Percentiles rank a stretch among this genome's conserved stretches.
Evolutionary conservation across 352 stramenopile genomes (phyloP).

Genomic region (Phytophthora chlamydospora): DNA sequence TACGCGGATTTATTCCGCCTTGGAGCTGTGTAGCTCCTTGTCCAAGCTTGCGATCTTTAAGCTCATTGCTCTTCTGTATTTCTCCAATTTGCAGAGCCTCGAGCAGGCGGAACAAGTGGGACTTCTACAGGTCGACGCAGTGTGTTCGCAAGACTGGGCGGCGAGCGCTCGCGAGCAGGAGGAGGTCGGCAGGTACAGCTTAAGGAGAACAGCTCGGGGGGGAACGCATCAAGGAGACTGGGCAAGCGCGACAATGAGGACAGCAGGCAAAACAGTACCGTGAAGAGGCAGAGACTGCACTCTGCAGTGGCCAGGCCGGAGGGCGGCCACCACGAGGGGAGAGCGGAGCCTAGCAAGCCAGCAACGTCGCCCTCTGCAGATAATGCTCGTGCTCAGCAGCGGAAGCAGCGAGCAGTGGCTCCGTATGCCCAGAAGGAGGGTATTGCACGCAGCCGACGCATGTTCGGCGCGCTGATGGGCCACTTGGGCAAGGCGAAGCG

Average conservation of each 20-base stretch:
- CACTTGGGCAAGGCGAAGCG: constrained; percentile 82
- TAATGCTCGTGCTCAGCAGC: constrained; percentile 32
- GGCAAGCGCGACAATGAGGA: constrained; percentile 45
- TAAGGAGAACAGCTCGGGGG: constrained; percentile 33
- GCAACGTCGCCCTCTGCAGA: constrained; percentile 19
- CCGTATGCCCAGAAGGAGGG: constrained; percentile 68
- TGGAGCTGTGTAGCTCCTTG: neutral
- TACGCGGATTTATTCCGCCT: neutral
- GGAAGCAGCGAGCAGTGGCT: constrained; percentile 60
- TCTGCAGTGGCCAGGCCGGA: constrained; percentile 43
- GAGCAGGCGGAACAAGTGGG: constrained; percentile 7
- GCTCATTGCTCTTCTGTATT: constrained; percentile 16
- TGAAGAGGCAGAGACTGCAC: constrained; percentile 55
- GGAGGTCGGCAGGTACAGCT: constrained; percentile 30
- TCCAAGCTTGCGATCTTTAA: constrained; percentile 25
- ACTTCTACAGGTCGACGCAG: constrained; percentile 19
- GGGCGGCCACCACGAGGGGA: constrained; percentile 22
- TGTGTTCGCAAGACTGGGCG: constrained; percentile 44
- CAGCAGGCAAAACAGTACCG: constrained; percentile 9
- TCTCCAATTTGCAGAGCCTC: constrained; percentile 26
- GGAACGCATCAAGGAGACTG: constrained; percentile 31
- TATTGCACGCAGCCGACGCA: constrained; percentile 71
- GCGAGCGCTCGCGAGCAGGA: constrained; percentile 28
- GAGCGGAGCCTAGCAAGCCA: constrained; percentile 18
- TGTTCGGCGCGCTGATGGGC: constrained; percentile 86